Conservation (phyloP, 2,329 filamentous ascomycete species). For the Aspergillus arachidicola region DNA sequence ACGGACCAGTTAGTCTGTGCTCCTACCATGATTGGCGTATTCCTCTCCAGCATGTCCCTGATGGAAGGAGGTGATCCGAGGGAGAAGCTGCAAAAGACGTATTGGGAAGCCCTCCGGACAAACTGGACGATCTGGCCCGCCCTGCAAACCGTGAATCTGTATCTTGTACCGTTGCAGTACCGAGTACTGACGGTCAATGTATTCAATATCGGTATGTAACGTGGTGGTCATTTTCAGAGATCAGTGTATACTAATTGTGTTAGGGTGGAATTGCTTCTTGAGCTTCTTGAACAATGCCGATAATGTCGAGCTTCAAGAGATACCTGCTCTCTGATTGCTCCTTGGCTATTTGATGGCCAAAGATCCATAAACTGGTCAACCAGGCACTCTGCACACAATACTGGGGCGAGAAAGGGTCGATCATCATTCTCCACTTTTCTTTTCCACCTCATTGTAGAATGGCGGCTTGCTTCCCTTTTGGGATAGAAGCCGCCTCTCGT, state of each 20-base stretch:
- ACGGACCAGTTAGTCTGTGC: conserved; percentile 19
- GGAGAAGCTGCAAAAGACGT: conserved; percentile 16
- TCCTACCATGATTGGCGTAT: conserved; percentile 21
- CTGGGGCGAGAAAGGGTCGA: background rate
- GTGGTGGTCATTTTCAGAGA: background rate
- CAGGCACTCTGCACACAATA: background rate
- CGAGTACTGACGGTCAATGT: conserved; percentile 20
- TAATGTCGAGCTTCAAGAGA: background rate
- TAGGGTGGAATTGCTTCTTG: conserved; percentile 24
- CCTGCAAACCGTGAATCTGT: conserved; percentile 17
- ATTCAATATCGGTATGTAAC: conserved; percentile 19
- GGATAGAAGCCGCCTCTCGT: background rate
- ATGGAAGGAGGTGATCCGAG: conserved; percentile 14
- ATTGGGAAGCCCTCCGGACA: conserved; percentile 18
- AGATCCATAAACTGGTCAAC: too few relatives aligned
- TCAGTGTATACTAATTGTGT: background rate
- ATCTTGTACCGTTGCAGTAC: conserved; percentile 18
- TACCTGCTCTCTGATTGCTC: background rate
- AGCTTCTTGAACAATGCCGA: conserved; percentile 18
- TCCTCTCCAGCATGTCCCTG: conserved; percentile 20
- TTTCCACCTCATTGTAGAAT: background rate
- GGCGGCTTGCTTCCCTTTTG: background rate
- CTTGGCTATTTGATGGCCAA: background rate
- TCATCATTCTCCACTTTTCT: background rate
- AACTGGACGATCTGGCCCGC: conserved; percentile 21